Conservation (phyloP, 371 early-diverging fungal genomes). For the Actinomortierella wolfii region DNA sequence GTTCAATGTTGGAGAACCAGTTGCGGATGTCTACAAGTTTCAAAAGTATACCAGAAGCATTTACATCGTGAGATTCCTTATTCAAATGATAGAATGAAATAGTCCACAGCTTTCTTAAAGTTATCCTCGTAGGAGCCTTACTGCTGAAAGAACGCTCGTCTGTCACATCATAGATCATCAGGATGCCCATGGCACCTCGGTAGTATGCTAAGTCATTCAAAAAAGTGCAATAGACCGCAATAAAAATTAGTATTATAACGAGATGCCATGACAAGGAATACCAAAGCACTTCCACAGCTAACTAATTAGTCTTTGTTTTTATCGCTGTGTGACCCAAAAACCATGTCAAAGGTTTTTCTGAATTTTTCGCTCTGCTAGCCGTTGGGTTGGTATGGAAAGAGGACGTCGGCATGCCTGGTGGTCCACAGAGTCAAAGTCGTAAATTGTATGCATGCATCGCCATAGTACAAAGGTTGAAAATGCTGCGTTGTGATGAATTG, state of each 20-base stretch:
- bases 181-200: slow-evolving; percentile 99
- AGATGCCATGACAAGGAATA: neutral
- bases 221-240: neutral
- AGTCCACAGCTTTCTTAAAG: too few relatives aligned
- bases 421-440: too few relatives aligned
- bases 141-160: slow-evolving; percentile 97
- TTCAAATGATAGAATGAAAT: neutral
- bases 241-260: neutral
- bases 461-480: too few relatives aligned
- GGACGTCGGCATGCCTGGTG: too few relatives aligned
- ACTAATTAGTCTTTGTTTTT: neutral
- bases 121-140: too few relatives aligned
- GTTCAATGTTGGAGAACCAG: slow-evolving; percentile 99
- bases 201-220: slow-evolving; percentile 91
- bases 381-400: too few relatives aligned
- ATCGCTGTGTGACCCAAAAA: neutral
- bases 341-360: neutral
- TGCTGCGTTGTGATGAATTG: too few relatives aligned
- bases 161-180: slow-evolving; percentile 99
- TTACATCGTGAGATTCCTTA: neutral
- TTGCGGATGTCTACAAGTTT: slow-evolving; percentile 82
- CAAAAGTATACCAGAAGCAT: neutral
- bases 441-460: too few relatives aligned
- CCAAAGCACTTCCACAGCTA: neutral
- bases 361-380: slow-evolving; percentile 2